These are phyloP conservation scores for Agaricales sp. DNA, from an alignment of 1,284 basidiomycete species.

Conservation along the genomic window DNA sequence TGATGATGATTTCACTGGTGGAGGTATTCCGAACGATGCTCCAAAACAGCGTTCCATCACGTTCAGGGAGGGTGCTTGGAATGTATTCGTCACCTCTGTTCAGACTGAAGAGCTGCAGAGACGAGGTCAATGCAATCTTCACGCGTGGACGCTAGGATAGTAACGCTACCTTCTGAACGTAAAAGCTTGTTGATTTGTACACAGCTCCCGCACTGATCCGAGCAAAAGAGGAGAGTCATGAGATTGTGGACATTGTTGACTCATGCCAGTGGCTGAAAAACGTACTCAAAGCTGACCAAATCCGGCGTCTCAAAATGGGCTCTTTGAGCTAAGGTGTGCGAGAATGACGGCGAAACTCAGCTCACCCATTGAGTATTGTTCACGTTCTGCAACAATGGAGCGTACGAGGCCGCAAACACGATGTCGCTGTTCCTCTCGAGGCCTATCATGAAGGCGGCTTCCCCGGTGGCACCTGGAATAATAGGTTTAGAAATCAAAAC, in stretches of 20 bases:
- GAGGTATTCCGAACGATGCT: not conserved
- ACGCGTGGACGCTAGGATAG: not conserved
- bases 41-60: conserved; percentile 41
- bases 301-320: conserved; percentile 40
- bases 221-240: conserved; percentile 30
- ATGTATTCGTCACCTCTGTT: conserved; percentile 54
- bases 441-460: conserved; percentile 67
- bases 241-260: conserved; percentile 1
- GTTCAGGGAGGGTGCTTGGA: conserved; percentile 47
- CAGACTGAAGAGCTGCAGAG: conserved; percentile 43
- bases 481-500: too few relatives aligned
- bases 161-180: too few relatives aligned
- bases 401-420: conserved; percentile 59
- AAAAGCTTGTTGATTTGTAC: too few relatives aligned
- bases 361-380: conserved; percentile 46
- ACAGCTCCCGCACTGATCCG: conserved; percentile 48
- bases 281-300: conserved; percentile 56
- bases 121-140: not conserved
- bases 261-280: not conserved
- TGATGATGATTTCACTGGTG: not conserved
- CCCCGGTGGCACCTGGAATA: conserved; percentile 29
- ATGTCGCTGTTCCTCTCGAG: conserved; percentile 46
- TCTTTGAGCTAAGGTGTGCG: not conserved
- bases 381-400: conserved; percentile 50
- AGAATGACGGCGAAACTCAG: conserved; percentile 2